Conservation (phyloP, 495 filamentous ascomycete genomes). For the Hypoxylon cercidicola region DNA sequence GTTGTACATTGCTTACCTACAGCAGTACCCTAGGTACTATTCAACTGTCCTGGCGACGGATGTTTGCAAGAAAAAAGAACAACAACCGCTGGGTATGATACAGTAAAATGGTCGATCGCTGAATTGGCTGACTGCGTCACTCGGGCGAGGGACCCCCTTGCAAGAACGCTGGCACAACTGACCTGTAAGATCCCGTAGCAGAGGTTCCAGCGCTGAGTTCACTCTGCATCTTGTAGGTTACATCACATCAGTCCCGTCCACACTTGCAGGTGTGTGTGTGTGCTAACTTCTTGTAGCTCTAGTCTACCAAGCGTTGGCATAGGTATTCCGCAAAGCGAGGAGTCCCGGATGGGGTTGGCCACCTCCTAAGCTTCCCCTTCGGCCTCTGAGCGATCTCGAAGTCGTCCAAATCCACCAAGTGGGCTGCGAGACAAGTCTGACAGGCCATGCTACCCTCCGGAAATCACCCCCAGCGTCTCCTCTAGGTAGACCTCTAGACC, state of each 20-base stretch:
- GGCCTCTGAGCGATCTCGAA: conserved; percentile 30
- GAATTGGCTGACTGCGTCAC: conserved; percentile 45
- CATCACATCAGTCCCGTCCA: conserved; percentile 34
- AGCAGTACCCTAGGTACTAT: conserved; percentile 7
- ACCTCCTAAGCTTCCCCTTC: conserved; percentile 2
- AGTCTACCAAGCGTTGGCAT: conserved; percentile 20
- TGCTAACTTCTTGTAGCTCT: too few species aligned
- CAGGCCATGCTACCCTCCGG: conserved; percentile 41
- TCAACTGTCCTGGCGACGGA: conserved; percentile 12
- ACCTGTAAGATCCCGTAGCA: conserved; percentile 42
- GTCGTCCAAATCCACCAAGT: conserved; percentile 11
- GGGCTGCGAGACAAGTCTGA: conserved; percentile 15
- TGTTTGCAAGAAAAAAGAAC: conserved; percentile 20
- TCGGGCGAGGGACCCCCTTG: conserved; percentile 36
- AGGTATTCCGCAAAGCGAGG: conserved; percentile 37
- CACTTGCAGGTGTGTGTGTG: conserved; percentile 6
- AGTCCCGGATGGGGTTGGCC: conserved; percentile 32
- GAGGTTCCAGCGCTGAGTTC: conserved; percentile 35
- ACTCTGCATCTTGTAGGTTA: conserved; percentile 39
- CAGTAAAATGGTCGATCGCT: conserved; percentile 41
- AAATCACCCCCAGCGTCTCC: conserved; percentile 34
- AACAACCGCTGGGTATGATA: conserved; percentile 4
- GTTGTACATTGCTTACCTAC: conserved; percentile 23
- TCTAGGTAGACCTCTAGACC: conserved; percentile 6
- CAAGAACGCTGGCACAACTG: conserved; percentile 30